These are phyloP conservation scores for Amorphotheca resinae DNA, from an alignment of 495 filamentous ascomycete genomes.

Conservation along the genomic window DNA sequence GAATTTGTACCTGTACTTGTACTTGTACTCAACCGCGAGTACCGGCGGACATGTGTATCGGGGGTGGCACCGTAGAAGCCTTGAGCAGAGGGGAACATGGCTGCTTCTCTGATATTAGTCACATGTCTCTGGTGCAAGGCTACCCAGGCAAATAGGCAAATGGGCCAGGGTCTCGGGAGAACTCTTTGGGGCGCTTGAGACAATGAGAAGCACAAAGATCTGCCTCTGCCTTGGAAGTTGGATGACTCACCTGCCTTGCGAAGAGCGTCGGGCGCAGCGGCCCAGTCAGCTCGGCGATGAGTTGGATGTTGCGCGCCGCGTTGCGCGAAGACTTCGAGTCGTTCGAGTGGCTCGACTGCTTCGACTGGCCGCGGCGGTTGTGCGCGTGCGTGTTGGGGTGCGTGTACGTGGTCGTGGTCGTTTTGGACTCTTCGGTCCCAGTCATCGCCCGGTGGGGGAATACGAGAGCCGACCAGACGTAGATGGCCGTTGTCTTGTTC, in stretches of 20 bases:
- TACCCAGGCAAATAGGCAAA: background rate
- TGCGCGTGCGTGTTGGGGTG: background rate
- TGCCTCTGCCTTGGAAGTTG: background rate
- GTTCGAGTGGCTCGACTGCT: background rate
- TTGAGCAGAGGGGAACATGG: background rate
- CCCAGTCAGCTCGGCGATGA: background rate
- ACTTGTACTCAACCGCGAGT: background rate
- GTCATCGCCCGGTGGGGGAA: background rate
- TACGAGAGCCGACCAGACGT: too few species aligned
- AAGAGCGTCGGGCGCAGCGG: background rate
- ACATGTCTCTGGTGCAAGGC: constrained; percentile 3
- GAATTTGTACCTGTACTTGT: background rate
- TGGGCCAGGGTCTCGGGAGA: background rate
- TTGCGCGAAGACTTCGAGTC: too few species aligned
- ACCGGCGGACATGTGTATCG: background rate
- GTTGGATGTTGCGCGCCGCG: background rate
- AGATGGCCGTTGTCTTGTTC: background rate
- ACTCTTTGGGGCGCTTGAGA: background rate
- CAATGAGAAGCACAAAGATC: constrained; percentile 1
- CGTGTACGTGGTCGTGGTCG: background rate
- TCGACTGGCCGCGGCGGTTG: background rate
- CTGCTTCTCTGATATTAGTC: background rate
- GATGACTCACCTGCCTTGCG: constrained; percentile 4
- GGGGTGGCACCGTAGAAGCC: background rate
- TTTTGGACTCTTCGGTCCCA: background rate